phyloP scores from a whole-genome alignment of 345 rosid species.

The Noccaea caerulescens region DNA sequence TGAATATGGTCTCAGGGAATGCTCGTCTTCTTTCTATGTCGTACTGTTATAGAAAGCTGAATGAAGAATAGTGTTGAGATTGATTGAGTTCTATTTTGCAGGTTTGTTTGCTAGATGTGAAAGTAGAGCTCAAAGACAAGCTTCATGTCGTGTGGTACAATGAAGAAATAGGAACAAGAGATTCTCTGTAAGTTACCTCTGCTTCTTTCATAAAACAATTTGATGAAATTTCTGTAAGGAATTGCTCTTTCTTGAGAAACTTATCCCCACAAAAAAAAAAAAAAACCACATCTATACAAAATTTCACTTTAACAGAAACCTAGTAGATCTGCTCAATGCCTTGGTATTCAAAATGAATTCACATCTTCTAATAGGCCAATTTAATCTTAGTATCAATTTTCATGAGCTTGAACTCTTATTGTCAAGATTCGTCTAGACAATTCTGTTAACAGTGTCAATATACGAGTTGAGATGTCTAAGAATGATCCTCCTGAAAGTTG shows the following conservation, averaged over 20 bases:
- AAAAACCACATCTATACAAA: not conserved
- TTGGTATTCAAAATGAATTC: slow-evolving; percentile 17
- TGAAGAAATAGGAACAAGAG: slow-evolving; percentile 73
- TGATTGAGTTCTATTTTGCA: slow-evolving; percentile 33
- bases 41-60: slow-evolving; percentile 3
- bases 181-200: slow-evolving; percentile 73
- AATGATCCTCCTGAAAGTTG: slow-evolving; percentile 31
- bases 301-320: not conserved
- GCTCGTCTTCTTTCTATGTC: too few species aligned
- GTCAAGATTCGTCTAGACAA: slow-evolving; percentile 10
- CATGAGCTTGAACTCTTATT: slow-evolving; percentile 2
- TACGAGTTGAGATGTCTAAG: slow-evolving; percentile 19
- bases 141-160: slow-evolving; percentile 73
- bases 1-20: not conserved
- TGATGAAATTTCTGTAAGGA: not conserved
- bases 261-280: not conserved
- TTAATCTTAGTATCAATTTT: not conserved
- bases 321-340: not conserved
- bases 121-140: slow-evolving; percentile 62
- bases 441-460: slow-evolving; percentile 2
- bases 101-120: slow-evolving; percentile 63
- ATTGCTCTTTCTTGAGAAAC: not conserved
- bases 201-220: not conserved
- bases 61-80: slow-evolving; percentile 12
- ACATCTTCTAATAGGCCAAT: not conserved